Percentiles rank a stretch among this genome's conserved stretches.
These are phyloP conservation scores for Pseudocercospora eumusae DNA, from an alignment of 2,329 filamentous ascomycete species.

Conservation along the genomic window DNA sequence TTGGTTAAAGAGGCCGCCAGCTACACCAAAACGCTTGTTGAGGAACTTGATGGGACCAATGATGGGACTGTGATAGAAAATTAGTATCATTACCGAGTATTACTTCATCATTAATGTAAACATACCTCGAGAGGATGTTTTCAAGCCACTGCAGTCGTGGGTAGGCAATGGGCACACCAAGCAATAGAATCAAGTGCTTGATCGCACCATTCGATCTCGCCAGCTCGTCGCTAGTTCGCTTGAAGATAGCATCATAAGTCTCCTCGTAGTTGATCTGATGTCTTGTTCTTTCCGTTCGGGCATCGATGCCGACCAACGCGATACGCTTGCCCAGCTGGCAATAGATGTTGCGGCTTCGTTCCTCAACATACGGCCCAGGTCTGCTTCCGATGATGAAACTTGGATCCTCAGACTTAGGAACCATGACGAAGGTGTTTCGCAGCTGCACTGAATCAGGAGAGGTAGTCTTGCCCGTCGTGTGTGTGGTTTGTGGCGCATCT, in stretches of 20 bases:
- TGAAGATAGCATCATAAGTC: slow-evolving; percentile 63
- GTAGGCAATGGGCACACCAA: slow-evolving; percentile 71
- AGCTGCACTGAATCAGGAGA: slow-evolving; percentile 71
- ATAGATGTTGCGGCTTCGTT: slow-evolving; percentile 62
- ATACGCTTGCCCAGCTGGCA: slow-evolving; percentile 66
- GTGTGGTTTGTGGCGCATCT: slow-evolving; percentile 61
- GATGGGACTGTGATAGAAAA: slow-evolving; percentile 61
- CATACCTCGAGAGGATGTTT: slow-evolving; percentile 65
- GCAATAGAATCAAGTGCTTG: slow-evolving; percentile 63
- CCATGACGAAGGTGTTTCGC: slow-evolving; percentile 70
- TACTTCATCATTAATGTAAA: slow-evolving; percentile 29
- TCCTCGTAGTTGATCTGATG: slow-evolving; percentile 86
- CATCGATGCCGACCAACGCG: slow-evolving; percentile 62
- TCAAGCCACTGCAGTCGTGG: slow-evolving; percentile 91
- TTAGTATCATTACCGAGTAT: background rate
- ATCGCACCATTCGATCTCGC: slow-evolving; percentile 54
- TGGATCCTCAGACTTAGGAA: slow-evolving; percentile 59
- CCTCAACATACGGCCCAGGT: slow-evolving; percentile 68
- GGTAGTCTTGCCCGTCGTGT: slow-evolving; percentile 46
- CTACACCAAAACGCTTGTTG: slow-evolving; percentile 85
- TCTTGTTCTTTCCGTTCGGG: slow-evolving; percentile 73
- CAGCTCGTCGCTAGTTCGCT: slow-evolving; percentile 56
- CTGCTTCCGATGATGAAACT: slow-evolving; percentile 77
- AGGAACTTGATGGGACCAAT: slow-evolving; percentile 87
- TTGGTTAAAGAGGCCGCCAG: slow-evolving; percentile 84